Conservation (phyloP, 2,329 filamentous ascomycete genomes). For the Xylaria sp. region DNA sequence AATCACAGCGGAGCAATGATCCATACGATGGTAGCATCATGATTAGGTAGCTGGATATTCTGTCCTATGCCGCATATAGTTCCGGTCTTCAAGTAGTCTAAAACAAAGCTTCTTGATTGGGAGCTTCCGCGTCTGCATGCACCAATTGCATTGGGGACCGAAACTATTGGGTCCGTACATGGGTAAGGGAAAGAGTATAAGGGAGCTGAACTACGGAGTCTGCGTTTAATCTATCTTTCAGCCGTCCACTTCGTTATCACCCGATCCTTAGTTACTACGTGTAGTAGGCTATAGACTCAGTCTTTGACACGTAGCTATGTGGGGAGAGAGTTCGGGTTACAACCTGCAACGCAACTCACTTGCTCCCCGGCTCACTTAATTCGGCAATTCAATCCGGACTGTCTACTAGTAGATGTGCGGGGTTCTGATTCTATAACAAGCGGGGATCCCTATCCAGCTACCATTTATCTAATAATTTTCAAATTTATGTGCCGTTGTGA, state of each 20-base stretch:
- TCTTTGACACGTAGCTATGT: not conserved
- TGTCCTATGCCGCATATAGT: not conserved
- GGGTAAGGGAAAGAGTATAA: not conserved
- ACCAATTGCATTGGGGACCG: not conserved
- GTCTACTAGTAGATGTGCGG: not conserved
- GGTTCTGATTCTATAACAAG: not conserved
- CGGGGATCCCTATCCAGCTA: not conserved
- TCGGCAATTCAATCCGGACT: not conserved
- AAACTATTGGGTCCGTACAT: not conserved
- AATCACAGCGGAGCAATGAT: not conserved
- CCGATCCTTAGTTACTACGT: too few relatives aligned
- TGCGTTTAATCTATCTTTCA: not conserved
- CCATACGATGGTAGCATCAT: not conserved
- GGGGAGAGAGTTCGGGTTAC: not conserved
- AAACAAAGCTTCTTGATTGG: not conserved
- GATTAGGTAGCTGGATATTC: not conserved
- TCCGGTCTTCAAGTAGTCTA: too few relatives aligned
- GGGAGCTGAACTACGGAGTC: not conserved
- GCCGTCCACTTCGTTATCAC: not conserved
- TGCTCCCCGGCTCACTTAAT: not conserved
- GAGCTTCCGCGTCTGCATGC: not conserved
- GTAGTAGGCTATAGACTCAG: not conserved
- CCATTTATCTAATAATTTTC: not conserved
- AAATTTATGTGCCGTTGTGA: too few relatives aligned
- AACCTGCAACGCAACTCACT: not conserved